Base-by-base conservation (phyloP, 2,329 filamentous ascomycete genomes). In the Colletotrichum tabaci region DNA sequence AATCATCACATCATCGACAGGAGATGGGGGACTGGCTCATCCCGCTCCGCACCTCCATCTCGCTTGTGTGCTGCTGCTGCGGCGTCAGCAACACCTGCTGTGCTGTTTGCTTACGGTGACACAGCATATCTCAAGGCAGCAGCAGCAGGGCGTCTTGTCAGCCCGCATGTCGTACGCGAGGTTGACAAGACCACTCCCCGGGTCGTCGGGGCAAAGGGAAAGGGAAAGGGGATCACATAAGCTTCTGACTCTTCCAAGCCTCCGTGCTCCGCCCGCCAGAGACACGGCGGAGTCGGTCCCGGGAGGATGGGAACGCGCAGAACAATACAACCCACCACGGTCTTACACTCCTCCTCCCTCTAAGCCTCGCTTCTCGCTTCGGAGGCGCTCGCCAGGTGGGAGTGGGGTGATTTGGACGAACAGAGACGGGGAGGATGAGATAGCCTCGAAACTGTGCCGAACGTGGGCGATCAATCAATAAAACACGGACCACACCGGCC, bases 41-140 rank as follows among this genome's bases (percentile, higher is more conserved):
- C 66, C 67, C 67, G 67, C 55, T 70, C 67, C 67, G 62, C 67
- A 66, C 61, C 61, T 47, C 61, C 61, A 35, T 61, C 57, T 16
- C 12, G 26, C 4, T 30, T 16, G 52, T 2, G 52, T 12, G 30
- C 35, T 35, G 26, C 35, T 35, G 26, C 26, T 26, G 4, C 26
- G 26, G 53, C 21, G 56, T 70, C 53, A 61, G 67, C 62, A 66
- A 52, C 21, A 4, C 4, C 5, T 53, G 46, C 23, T 49, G 61
- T 38, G 56, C 23, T 50, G 57, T 26, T 26, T 67, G 67, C 67
- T 67, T 49, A 71, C 64, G 64, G 57, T 67, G 67, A 53, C 67
- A 71, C 63, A 52, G 57, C 63, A 50, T 56, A 4, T 30, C 52
- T 26, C 56, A 61, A 61, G 62, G 49, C 46, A 61, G 18, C 23